phyloP scores from a whole-genome alignment of 1,284 basidiomycete genomes.

The Rhodotorula sp. region DNA sequence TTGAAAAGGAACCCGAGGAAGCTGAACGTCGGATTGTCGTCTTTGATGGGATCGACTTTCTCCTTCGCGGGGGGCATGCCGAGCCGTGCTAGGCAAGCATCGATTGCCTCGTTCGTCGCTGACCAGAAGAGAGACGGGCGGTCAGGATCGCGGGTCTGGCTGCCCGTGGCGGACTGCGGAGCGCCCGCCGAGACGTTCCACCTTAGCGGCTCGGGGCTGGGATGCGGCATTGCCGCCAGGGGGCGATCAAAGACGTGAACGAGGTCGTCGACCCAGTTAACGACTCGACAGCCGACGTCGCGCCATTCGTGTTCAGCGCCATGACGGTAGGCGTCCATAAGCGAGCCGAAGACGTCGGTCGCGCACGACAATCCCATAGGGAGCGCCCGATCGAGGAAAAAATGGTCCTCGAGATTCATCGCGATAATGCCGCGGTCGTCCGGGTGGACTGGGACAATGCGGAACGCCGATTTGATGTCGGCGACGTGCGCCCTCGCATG shows the following conservation, averaged over 20 bases:
- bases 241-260: not conserved
- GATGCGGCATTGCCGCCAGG: not conserved
- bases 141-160: too few species aligned
- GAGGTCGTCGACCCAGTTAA: not conserved
- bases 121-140: too few species aligned
- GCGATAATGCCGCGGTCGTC: not conserved
- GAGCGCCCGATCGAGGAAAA: not conserved
- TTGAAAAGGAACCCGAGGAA: not conserved
- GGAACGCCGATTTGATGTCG: not conserved
- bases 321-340: not conserved
- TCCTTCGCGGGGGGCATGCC: not conserved
- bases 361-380: not conserved
- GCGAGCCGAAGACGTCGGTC: not conserved
- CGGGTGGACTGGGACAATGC: not conserved
- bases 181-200: too few species aligned
- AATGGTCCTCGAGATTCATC: not conserved
- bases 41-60: not conserved
- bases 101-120: not conserved
- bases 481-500: not conserved
- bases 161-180: too few species aligned
- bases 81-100: not conserved
- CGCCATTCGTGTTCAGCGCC: not conserved
- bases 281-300: rapidly evolving
- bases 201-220: too few species aligned
- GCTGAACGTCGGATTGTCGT: not conserved